Conservation (phyloP, 2,329 filamentous ascomycete genomes). For the Cryphonectria parasitica region DNA sequence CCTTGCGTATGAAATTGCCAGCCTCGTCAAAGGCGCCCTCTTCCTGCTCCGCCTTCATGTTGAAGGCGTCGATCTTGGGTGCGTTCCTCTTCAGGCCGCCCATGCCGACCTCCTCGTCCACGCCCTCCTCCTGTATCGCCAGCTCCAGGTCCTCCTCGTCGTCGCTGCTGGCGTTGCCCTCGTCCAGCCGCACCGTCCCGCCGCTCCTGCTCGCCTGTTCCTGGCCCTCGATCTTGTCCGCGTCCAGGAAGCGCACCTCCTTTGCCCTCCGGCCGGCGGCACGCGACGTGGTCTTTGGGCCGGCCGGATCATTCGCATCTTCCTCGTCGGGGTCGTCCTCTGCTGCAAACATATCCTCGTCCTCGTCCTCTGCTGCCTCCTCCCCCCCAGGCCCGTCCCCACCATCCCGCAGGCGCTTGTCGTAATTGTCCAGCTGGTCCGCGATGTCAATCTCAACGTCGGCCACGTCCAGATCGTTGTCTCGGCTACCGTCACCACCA, state of each 20-base stretch:
- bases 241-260: conserved; percentile 63
- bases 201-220: conserved; percentile 74
- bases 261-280: conserved; percentile 61
- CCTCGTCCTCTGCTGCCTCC: conserved; percentile 59
- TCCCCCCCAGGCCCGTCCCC: conserved; percentile 34
- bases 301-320: conserved; percentile 24
- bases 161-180: conserved; percentile 52
- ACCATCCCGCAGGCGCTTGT: conserved; percentile 46
- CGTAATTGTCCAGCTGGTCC: conserved; percentile 60
- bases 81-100: conserved; percentile 92
- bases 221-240: conserved; percentile 75
- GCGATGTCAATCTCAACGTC: conserved; percentile 55
- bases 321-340: conserved; percentile 38
- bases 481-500: conserved; percentile 24
- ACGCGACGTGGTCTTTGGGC: conserved; percentile 39
- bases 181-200: conserved; percentile 68
- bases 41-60: conserved; percentile 86
- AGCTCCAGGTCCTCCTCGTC: conserved; percentile 74
- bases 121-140: conserved; percentile 72
- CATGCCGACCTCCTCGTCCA: conserved; percentile 88
- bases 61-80: conserved; percentile 94
- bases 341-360: conserved; percentile 86
- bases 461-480: conserved; percentile 34
- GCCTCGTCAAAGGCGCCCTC: conserved; percentile 90
- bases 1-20: conserved; percentile 91